Percentiles rank a stretch among this genome's conserved stretches.
Evolutionary conservation across 306 rosid species (phyloP).

Genomic region (Alnus rubra): DNA sequence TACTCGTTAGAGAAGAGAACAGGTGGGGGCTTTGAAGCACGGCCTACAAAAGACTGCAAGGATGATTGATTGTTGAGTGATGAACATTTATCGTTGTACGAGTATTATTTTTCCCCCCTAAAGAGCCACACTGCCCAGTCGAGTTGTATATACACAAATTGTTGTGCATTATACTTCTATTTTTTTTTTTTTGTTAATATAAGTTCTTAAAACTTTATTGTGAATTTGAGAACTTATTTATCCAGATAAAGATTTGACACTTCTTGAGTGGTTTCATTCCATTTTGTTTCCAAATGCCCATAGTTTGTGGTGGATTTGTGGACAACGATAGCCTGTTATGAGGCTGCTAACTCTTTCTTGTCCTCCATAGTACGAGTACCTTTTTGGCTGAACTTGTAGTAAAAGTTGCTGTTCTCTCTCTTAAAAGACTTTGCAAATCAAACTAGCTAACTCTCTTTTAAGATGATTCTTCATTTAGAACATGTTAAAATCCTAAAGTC

Average conservation of each 20-base stretch:
- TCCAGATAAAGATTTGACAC: neutral
- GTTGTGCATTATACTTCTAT: slow-evolving; percentile 47
- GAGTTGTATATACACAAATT: slow-evolving; percentile 62
- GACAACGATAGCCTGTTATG: neutral
- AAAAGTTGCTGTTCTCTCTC: neutral
- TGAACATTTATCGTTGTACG: slow-evolving; percentile 53
- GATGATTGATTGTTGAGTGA: slow-evolving; percentile 50
- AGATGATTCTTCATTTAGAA: neutral
- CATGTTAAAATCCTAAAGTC: neutral
- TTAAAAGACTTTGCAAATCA: neutral
- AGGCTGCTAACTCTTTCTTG: neutral
- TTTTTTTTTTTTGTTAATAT: slow-evolving; percentile 23
- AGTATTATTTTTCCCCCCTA: slow-evolving; percentile 39
- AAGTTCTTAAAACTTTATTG: slow-evolving; percentile 29
- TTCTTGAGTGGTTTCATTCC: neutral
- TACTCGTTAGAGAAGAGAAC: slow-evolving; percentile 73
- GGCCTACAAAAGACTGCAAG: slow-evolving; percentile 57
- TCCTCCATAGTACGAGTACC: neutral
- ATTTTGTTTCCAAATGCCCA: neutral
- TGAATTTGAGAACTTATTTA: slow-evolving; percentile 34
- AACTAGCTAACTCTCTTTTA: neutral
- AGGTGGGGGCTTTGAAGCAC: slow-evolving; percentile 84
- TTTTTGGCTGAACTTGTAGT: neutral
- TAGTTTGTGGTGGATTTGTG: neutral
- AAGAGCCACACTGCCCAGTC: slow-evolving; percentile 47